phyloP scores from a whole-genome alignment of 345 rosid genomes.

The Pistacia atlantica region DNA sequence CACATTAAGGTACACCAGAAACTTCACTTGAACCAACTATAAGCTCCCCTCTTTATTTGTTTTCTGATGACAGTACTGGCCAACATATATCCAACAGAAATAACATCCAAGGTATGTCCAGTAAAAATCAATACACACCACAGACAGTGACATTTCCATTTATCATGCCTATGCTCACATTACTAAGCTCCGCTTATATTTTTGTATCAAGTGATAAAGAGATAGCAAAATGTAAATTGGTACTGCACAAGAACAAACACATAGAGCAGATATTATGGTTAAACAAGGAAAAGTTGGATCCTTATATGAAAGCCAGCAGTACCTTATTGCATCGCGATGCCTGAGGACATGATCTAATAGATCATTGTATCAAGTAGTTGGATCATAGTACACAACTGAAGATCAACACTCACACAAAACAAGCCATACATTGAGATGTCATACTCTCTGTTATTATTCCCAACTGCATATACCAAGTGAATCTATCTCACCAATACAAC shows the following conservation, averaged over 20 bases:
- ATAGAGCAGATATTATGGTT: too few species aligned
- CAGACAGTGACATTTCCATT: background rate
- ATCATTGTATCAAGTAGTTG: too few species aligned
- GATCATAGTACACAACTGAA: background rate
- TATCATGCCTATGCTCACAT: background rate
- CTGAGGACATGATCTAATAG: too few species aligned
- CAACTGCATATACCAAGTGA: background rate
- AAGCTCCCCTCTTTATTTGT: background rate
- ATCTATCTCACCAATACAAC: background rate
- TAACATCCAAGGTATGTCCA: background rate
- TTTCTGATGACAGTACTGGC: background rate
- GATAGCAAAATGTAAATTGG: too few species aligned
- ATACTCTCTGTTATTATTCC: background rate
- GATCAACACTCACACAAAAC: background rate
- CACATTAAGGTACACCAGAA: background rate
- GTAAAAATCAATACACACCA: background rate
- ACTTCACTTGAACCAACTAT: slow-evolving; percentile 9
- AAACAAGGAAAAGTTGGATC: background rate
- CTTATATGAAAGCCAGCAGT: background rate
- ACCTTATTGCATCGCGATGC: too few species aligned
- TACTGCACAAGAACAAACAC: too few species aligned
- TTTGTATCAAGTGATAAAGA: background rate
- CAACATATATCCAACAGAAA: background rate
- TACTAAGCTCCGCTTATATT: background rate
- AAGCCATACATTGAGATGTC: background rate